Evolutionary conservation across 305 asterid genomes (phyloP).

Genomic region (Coffea humblotiana): DNA sequence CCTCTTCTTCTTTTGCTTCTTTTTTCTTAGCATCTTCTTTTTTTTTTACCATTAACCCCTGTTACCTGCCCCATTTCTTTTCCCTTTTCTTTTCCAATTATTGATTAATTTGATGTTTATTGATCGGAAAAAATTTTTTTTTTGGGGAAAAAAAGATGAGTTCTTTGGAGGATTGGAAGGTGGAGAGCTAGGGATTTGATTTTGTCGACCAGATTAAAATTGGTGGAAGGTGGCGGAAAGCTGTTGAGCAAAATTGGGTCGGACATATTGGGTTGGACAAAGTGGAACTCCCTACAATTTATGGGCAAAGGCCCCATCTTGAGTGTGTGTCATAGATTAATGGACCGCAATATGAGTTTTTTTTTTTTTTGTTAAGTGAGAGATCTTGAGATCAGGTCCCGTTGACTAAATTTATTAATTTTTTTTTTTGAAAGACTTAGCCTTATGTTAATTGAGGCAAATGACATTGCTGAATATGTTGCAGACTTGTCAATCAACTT

Average conservation of each 20-base stretch:
- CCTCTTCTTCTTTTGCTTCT: slow-evolving; percentile 30
- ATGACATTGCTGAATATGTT: too few species aligned
- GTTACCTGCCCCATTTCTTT: slow-evolving; percentile 28
- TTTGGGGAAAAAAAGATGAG: not conserved
- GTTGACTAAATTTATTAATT: too few species aligned
- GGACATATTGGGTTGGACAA: not conserved
- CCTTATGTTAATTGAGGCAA: too few species aligned
- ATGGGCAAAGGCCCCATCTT: not conserved
- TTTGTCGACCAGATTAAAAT: too few species aligned
- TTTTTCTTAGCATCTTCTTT: slow-evolving; percentile 18
- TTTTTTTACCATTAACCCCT: slow-evolving; percentile 21
- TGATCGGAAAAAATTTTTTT: not conserved
- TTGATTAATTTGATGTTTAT: not conserved
- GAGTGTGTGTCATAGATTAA: too few species aligned
- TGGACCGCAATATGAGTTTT: too few species aligned
- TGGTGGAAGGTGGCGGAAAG: not conserved
- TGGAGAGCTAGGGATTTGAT: slow-evolving; percentile 6
- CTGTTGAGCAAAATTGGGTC: not conserved
- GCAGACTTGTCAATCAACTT: too few species aligned
- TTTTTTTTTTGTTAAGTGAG: too few species aligned
- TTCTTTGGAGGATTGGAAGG: not conserved
- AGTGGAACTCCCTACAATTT: not conserved
- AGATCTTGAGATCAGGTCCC: too few species aligned
- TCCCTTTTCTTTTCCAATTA: not conserved
- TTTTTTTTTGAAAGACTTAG: too few species aligned